Conservation (phyloP, 2,329 filamentous ascomycete species). For the Westerdykella sp. region DNA sequence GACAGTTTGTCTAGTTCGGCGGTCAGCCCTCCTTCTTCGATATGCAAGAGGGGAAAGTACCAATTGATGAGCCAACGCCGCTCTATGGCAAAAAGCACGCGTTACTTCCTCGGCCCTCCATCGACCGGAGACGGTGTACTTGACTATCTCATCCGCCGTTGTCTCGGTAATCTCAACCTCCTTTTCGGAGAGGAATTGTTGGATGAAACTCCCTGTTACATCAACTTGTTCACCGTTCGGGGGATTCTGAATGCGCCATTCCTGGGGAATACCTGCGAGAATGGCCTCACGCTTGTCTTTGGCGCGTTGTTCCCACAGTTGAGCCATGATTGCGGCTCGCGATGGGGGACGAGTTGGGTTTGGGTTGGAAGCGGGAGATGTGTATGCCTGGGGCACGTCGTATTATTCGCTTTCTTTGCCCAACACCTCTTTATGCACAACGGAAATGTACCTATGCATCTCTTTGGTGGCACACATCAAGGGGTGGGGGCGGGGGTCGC, state of each 20-base stretch:
- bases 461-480: no score
- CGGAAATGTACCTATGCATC: no score
- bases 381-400: no score
- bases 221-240: conserved; percentile 47
- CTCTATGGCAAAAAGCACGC: conserved; percentile 52
- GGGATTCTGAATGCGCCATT: conserved; percentile 49
- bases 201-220: conserved; percentile 45
- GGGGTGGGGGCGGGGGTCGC: no score
- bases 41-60: conserved; percentile 10
- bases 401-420: no score
- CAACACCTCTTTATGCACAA: no score
- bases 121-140: conserved; percentile 47
- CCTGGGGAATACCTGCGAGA: conserved; percentile 49
- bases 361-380: no score
- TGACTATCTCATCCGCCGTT: conserved; percentile 51
- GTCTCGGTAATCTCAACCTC: conserved; percentile 59
- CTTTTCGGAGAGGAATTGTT: conserved; percentile 47
- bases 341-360: no score
- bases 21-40: neutral
- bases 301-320: conserved; percentile 46
- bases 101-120: conserved; percentile 54
- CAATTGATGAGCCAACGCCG: conserved; percentile 49
- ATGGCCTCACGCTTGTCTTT: conserved; percentile 51
- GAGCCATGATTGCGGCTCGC: conserved; percentile 12
- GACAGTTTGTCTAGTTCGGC: conserved; percentile 22